Evolutionary conservation across 306 rosid species (phyloP).

Genomic region (Trifolium pratense): DNA sequence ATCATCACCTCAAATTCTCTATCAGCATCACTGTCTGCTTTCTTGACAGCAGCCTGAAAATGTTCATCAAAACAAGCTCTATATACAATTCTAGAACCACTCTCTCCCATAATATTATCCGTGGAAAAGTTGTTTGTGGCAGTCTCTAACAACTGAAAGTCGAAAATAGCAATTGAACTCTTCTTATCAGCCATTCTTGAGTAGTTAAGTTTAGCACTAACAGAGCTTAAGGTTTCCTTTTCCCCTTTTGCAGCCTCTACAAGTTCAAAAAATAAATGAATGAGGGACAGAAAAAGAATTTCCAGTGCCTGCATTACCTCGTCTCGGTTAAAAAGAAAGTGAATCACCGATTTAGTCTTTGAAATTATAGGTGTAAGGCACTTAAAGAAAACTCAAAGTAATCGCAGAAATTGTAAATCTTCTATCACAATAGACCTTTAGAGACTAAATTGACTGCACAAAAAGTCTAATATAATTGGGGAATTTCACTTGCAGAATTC

Average conservation of each 20-base stretch:
- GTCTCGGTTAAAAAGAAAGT: neutral
- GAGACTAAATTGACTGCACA: neutral
- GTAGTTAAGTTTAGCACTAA: constrained; percentile 59
- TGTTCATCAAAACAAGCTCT: constrained; percentile 75
- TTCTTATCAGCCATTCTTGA: constrained; percentile 67
- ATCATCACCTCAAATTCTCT: constrained; percentile 74
- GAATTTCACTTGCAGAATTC: neutral
- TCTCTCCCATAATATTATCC: constrained; percentile 65
- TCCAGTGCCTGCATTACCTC: constrained; percentile 23
- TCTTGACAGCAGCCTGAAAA: constrained; percentile 73
- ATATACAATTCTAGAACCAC: constrained; percentile 64
- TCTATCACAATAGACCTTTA: neutral
- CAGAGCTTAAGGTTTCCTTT: constrained; percentile 46
- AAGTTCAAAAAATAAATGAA: constrained; percentile 36
- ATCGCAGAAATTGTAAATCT: neutral
- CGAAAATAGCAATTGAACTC: constrained; percentile 66
- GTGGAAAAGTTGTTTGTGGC: constrained; percentile 74
- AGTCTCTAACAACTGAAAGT: constrained; percentile 71
- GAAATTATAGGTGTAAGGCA: neutral
- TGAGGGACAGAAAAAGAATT: constrained; percentile 8
- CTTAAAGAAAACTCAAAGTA: neutral
- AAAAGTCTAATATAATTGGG: neutral
- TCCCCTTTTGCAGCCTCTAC: constrained; percentile 63
- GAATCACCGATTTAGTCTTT: neutral
- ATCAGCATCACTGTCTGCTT: constrained; percentile 65